Conservation (phyloP, 2,329 filamentous ascomycete species). For the Alternaria arbusti region DNA sequence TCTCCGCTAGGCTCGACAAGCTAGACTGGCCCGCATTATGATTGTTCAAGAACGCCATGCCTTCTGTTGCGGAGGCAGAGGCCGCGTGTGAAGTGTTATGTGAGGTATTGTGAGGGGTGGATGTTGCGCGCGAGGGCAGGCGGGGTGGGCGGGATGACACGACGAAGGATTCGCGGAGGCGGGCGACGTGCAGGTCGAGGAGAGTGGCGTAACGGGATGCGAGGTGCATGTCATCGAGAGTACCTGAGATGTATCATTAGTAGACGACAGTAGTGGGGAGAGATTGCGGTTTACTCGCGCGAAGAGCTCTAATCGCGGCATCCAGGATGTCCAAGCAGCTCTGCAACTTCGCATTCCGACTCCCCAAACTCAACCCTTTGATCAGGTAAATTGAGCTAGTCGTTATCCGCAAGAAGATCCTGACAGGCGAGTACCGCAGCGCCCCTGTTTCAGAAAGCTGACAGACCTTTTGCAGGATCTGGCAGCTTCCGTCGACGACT, state of each 20-base stretch:
- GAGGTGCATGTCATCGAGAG: constrained; percentile 60
- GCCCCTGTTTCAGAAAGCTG: constrained; percentile 55
- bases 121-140: constrained; percentile 39
- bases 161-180: constrained; percentile 46
- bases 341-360: constrained; percentile 57
- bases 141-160: constrained; percentile 46
- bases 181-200: constrained; percentile 51
- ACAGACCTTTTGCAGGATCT: constrained; percentile 59
- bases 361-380: constrained; percentile 58
- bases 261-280: too few relatives aligned
- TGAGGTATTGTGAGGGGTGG: constrained; percentile 35
- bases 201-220: constrained; percentile 59
- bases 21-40: constrained; percentile 46
- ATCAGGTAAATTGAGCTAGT: constrained; percentile 63
- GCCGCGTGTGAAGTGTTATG: constrained; percentile 38
- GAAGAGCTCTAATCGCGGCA: constrained; percentile 56
- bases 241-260: constrained; percentile 27
- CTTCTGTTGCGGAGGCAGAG: constrained; percentile 39
- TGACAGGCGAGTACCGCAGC: constrained; percentile 60
- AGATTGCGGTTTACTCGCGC: constrained; percentile 42
- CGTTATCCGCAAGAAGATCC: constrained; percentile 61
- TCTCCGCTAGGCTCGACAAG: constrained; percentile 42
- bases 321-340: constrained; percentile 58
- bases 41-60: constrained; percentile 47
- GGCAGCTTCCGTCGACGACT: constrained; percentile 61